phyloP scores from a whole-genome alignment of 306 rosid species.

The Nissolia schottii region DNA sequence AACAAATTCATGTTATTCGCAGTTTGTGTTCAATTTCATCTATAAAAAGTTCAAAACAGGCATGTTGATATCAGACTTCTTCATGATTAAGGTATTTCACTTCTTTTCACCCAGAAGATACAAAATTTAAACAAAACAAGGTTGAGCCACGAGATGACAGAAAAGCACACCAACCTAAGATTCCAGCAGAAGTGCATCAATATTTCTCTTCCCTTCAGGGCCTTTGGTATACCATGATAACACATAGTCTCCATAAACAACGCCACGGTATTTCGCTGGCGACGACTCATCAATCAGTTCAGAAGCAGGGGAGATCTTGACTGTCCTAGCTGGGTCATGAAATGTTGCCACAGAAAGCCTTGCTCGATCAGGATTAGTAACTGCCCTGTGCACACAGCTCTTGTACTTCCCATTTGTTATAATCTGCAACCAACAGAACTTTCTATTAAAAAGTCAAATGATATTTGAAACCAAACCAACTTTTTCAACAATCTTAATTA shows the following conservation, averaged over 20 bases:
- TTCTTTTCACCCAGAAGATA: not conserved
- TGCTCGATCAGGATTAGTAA: slow-evolving; percentile 56
- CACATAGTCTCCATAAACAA: slow-evolving; percentile 69
- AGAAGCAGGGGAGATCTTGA: slow-evolving; percentile 57
- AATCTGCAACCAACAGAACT: slow-evolving; percentile 46
- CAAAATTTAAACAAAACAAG: not conserved
- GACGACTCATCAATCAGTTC: slow-evolving; percentile 53
- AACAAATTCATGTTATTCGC: not conserved
- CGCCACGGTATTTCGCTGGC: slow-evolving; percentile 55
- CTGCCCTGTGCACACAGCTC: slow-evolving; percentile 72
- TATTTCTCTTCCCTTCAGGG: slow-evolving; percentile 77
- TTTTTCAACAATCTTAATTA: not conserved
- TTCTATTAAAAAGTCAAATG: not conserved
- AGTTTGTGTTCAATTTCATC: not conserved
- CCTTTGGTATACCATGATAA: slow-evolving; percentile 83
- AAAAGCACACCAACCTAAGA: slow-evolving; percentile 22
- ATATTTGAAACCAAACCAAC: slow-evolving; percentile 8
- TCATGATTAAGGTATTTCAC: not conserved
- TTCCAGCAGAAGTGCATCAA: slow-evolving; percentile 56
- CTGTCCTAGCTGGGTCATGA: slow-evolving; percentile 78
- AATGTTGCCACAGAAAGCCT: slow-evolving; percentile 89
- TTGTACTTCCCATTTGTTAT: slow-evolving; percentile 76
- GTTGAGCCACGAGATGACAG: not conserved
- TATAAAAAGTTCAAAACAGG: not conserved
- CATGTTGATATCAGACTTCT: not conserved